Base-by-base conservation (phyloP, 768 basidiomycete species). In the Mrakia frigida region DNA sequence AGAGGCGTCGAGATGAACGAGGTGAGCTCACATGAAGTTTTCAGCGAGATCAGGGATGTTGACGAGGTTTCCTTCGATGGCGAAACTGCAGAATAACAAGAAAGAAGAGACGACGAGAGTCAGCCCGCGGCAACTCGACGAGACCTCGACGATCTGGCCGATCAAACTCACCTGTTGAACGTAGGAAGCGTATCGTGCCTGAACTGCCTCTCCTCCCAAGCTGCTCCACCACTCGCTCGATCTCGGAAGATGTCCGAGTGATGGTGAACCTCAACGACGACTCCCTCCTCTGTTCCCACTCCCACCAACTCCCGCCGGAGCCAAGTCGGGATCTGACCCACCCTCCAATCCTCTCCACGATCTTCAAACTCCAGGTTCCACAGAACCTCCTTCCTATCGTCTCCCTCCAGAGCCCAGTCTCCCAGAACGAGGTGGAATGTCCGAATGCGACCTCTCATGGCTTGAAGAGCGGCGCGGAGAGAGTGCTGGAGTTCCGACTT, bases 401-500 rank as follows among this genome's bases (percentile, higher is more conserved):
- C 21, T 0, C 23, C 31, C 5, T 37, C 61, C 31, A 77, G 50
- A 14, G 70, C 71, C 76, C 76, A 77, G 43, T 77, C 76, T 23
- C 76, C 76, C 41, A 77, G 76, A 52, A 77, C 70, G 50, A 77
- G 76, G 35, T 77, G 76, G 53, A 77, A 73, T 18, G 33, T 72
- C 31, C 65, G 31, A 50, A 77, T 70, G 16, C 61, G 41, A 35
- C 72, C 53, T 13, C 41, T 4, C 76, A 77, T 77, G 14, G 41
- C 33, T 7, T 56, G 23, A 7, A 69, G 25, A 9, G 71, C 67
- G 56, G 59, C 59, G 0, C 76, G 60, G 6, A 77, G 63, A 14
- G 61, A 56, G 35, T 77, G 76, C 50, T 60, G 46, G 13, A 77
- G 71, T 37, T 73, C 71, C 21, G 61, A 41, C 50, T 77, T 68